Conservation (phyloP, 2,329 filamentous ascomycete species). For the Nothophaeocryptopus gaeumannii region DNA sequence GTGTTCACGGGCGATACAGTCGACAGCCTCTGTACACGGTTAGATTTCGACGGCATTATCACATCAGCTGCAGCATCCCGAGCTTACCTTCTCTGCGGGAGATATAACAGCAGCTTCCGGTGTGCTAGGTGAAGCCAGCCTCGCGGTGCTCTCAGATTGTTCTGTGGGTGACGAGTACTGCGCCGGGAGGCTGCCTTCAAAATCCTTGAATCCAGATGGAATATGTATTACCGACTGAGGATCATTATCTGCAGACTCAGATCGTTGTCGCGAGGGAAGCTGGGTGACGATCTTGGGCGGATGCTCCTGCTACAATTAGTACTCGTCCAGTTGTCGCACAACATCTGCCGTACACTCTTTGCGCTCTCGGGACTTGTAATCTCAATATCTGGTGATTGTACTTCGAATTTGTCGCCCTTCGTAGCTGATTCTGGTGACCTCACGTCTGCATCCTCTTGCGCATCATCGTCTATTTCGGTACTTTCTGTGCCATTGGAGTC, state of each 20-base stretch:
- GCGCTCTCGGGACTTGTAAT: conserved; percentile 33
- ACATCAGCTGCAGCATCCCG: no score
- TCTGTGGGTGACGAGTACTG: conserved; percentile 21
- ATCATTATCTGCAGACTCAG: conserved; percentile 64
- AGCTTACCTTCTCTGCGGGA: conserved; percentile 32
- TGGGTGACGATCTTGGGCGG: conserved; percentile 48
- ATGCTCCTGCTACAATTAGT: conserved; percentile 29
- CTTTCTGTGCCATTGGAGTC: conserved; percentile 80
- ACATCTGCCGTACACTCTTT: conserved; percentile 29
- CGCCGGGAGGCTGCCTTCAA: conserved; percentile 47
- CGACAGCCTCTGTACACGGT: neutral
- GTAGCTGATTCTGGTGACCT: conserved; percentile 20
- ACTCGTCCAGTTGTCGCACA: conserved; percentile 24
- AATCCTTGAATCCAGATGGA: conserved; percentile 75
- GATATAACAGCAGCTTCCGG: conserved; percentile 32
- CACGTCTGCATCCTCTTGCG: conserved; percentile 56
- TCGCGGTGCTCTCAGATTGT: conserved; percentile 24
- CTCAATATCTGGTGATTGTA: conserved; percentile 33
- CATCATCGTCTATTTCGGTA: conserved; percentile 81
- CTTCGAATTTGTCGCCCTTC: conserved; percentile 18
- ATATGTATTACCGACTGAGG: conserved; percentile 89
- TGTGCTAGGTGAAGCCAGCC: conserved; percentile 37
- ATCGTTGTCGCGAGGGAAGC: conserved; percentile 42
- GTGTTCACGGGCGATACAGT: conserved; percentile 69
- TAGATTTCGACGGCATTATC: no score